Conservation (phyloP, 2,329 filamentous ascomycete genomes). For the Colletotrichum sansevieriae region DNA sequence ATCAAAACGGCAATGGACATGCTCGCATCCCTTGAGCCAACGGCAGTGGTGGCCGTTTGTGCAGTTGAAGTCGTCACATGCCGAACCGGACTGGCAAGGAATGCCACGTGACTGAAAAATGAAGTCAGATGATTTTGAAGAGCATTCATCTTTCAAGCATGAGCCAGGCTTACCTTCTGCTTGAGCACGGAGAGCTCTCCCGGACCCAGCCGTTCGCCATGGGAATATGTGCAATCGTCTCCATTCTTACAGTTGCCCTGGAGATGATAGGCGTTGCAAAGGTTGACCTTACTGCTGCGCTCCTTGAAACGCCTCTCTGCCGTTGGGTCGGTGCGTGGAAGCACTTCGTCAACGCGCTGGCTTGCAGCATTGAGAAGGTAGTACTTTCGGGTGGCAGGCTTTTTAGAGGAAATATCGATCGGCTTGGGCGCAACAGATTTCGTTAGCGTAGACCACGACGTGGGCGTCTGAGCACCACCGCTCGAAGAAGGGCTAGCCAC, state of each 20-base stretch:
- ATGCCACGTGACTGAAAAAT: conserved; percentile 36
- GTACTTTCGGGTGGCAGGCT: conserved; percentile 41
- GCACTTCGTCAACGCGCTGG: conserved; percentile 49
- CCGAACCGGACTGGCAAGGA: conserved; percentile 35
- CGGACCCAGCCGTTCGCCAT: conserved; percentile 41
- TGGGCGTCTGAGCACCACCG: conserved; percentile 20
- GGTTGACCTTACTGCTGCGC: conserved; percentile 37
- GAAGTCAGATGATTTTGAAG: not conserved
- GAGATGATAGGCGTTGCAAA: conserved; percentile 45
- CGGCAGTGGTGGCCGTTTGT: conserved; percentile 44
- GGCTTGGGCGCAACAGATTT: conserved; percentile 37
- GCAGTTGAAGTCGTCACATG: conserved; percentile 43
- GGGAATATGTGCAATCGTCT: conserved; percentile 42
- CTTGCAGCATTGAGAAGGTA: conserved; percentile 48
- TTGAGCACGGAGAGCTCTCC: conserved; percentile 43
- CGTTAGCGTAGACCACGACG: conserved; percentile 45
- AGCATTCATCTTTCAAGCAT: not conserved
- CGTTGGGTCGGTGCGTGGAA: conserved; percentile 44
- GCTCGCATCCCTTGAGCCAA: conserved; percentile 42
- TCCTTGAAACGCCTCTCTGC: conserved; percentile 44
- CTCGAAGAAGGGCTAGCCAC: conserved; percentile 6
- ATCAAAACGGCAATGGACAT: conserved; percentile 42
- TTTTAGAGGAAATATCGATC: conserved; percentile 49
- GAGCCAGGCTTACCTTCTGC: conserved; percentile 34
- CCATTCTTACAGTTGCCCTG: conserved; percentile 40